These are phyloP conservation scores for Sarocladium oryzae DNA, from an alignment of 2,329 filamentous ascomycete genomes.

Conservation along the genomic window DNA sequence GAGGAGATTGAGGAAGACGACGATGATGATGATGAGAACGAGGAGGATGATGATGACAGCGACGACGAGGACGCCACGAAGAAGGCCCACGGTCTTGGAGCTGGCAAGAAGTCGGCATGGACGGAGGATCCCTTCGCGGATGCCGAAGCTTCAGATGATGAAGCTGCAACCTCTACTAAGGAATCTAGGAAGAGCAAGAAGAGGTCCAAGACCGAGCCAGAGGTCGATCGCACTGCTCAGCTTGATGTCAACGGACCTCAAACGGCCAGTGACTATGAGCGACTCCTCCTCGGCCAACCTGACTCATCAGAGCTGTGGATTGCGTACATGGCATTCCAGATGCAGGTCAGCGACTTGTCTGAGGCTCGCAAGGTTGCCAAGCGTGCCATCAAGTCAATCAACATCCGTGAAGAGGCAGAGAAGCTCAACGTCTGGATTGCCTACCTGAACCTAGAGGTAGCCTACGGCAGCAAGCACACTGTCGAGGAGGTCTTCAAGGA, in stretches of 20 bases:
- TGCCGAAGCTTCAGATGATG: conserved; percentile 35
- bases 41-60: conserved; percentile 28
- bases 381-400: conserved; percentile 84
- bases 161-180: conserved; percentile 23
- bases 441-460: conserved; percentile 87
- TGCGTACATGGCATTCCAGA: conserved; percentile 97
- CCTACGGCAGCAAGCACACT: conserved; percentile 76
- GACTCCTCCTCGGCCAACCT: conserved; percentile 82
- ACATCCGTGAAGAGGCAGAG: conserved; percentile 82
- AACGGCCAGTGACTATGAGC: conserved; percentile 86
- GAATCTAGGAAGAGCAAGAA: conserved; percentile 43
- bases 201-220: conserved; percentile 70
- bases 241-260: conserved; percentile 84
- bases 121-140: conserved; percentile 62
- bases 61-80: conserved; percentile 33
- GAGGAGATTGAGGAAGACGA: conserved; percentile 33
- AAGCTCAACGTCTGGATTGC: conserved; percentile 96
- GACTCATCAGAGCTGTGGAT: conserved; percentile 95
- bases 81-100: conserved; percentile 53
- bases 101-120: conserved; percentile 85
- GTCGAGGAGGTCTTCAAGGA: conserved; percentile 84
- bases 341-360: conserved; percentile 81
- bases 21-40: conserved; percentile 23
- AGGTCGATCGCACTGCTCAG: conserved; percentile 86
- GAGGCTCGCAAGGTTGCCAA: conserved; percentile 87